Evolutionary conservation across 805 yeast species (phyloP), one percentile per base, ranked within the genome.

Genomic region (Scheffersomyces lignosus): DNA sequence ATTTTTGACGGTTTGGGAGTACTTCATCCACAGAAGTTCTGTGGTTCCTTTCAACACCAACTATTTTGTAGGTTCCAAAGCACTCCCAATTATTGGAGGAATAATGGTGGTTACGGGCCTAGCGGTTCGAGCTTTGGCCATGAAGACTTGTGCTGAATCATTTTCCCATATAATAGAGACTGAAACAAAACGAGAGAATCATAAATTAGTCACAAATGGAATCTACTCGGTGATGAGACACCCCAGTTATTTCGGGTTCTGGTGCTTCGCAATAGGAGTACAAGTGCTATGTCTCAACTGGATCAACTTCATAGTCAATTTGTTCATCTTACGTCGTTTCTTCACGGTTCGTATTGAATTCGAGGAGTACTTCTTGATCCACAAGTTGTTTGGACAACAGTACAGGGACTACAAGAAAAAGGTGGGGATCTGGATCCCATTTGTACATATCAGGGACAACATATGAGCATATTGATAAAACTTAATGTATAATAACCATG

Each of bases 181-280:
- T 5, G 42, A 46, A 8, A 14, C 14, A 10, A 29, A 9, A 12
- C 31, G 31, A 6, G 22, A 26, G 6, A 37, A 41, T 17, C 44
- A 43, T 8, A 32, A 29, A 31, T 45, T 67, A 23, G 55, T 66
- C 18, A 64, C 69, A 9, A 28, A 31, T 10, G 73, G 73, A 1
- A 39, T 64, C n/a, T 67, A 61, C 38, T 25, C 41, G 5, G 44
- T 41, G 40, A 36, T 51, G 18, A 41, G 72, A 33, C 73, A 67
- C 38, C 73, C 73, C 13, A 60, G 69, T 35, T 67, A 67, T 39
- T 31, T 61, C 5, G 73, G 73, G 27, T 66, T 64, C 40, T 56
- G 60, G 43, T 33, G 54, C n/a, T 58, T 57, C 31, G 62, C 51
- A 9, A 44, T 58, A 20, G 72, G 72, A 7, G 34, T 52, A 34